Base-by-base conservation (phyloP, 352 stramenopile genomes). In the Peronospora belbahrii region DNA sequence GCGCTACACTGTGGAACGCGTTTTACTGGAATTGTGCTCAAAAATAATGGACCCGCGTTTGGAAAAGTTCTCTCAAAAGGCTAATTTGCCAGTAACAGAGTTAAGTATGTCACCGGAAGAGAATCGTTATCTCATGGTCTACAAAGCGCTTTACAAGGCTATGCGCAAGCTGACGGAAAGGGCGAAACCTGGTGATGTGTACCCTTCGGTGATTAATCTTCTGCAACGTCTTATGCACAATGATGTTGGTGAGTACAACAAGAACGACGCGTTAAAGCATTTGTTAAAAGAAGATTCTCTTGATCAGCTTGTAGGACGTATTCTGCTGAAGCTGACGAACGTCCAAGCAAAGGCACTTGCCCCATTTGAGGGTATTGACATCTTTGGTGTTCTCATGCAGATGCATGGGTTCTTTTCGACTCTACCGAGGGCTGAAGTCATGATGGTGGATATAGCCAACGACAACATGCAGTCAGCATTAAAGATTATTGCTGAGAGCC, bases 361-460 rank as follows among this genome's bases (percentile, higher is more conserved):
- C 18, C 77, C 79, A 0, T 91, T 91, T 23, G 75, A 88, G 55
- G 65, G 65, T 8, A 81, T 91, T 39, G 74, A 94, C 42, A 67
- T 94, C 14, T 90, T 84, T 28, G 77, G 74, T 30, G 70, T 91
- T 17, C 59, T 93, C 23, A 89, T 89, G 74, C 74, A 89, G 47
- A 89, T 91, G 79, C 79, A 93, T 44, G 84, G 67, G 25, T 89
- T 91, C 52, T 90, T 93, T 35, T 78, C 76, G 4, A 90, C 76
- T 8, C 59, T 89, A 13, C 68, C 79, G 6, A 51, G 70, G 31
- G 76, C 49, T 6, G 70, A 91, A 30, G 41, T 85, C 3, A 84
- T 88, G 35, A 69, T 72, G 7, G 71, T 78, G 14, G 70, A 86
- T 33, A 84, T 83, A 20, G 82, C 82, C 6, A 78, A 85, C 27